Evolutionary conservation across 1,284 basidiomycete species (phyloP).

Genomic region (Afroboletus lepidellus): DNA sequence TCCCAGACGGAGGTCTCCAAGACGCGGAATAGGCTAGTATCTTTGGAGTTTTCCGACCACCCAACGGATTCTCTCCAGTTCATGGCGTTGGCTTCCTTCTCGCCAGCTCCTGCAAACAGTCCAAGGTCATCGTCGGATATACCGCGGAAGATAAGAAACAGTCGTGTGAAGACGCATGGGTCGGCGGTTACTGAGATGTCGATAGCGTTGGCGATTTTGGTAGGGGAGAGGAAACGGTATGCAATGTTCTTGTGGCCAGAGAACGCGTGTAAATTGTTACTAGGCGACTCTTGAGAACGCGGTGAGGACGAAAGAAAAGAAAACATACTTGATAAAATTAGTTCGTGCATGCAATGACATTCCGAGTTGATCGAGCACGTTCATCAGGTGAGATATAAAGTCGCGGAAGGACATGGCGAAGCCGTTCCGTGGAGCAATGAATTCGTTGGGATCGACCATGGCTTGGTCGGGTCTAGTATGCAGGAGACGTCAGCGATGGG

Average conservation of each 20-base stretch:
- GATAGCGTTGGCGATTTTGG: slow-evolving; percentile 75
- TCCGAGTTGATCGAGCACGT: slow-evolving; percentile 74
- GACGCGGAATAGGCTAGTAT: slow-evolving; percentile 66
- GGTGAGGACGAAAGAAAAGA: not conserved
- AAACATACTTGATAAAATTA: slow-evolving; percentile 68
- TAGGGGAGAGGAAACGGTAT: slow-evolving; percentile 77
- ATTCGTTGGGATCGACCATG: slow-evolving; percentile 71
- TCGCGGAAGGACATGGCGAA: slow-evolving; percentile 77
- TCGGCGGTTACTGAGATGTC: slow-evolving; percentile 79
- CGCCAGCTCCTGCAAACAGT: slow-evolving; percentile 70
- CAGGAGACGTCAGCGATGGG: slow-evolving; percentile 3
- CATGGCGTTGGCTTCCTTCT: slow-evolving; percentile 74
- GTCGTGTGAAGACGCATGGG: slow-evolving; percentile 75
- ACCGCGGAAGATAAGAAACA: slow-evolving; percentile 81
- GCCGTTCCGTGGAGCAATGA: slow-evolving; percentile 73
- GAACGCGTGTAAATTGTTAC: slow-evolving; percentile 72
- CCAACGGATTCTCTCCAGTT: slow-evolving; percentile 78
- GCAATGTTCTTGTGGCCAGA: slow-evolving; percentile 77
- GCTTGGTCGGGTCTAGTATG: slow-evolving; percentile 61
- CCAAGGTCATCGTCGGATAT: slow-evolving; percentile 75
- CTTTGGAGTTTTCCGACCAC: slow-evolving; percentile 76
- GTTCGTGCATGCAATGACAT: slow-evolving; percentile 76
- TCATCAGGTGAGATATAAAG: slow-evolving; percentile 74
- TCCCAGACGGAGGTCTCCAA: slow-evolving; percentile 76
- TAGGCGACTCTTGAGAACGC: slow-evolving; percentile 29